Base-by-base conservation (phyloP, 495 filamentous ascomycete species). In the Penicillium herquei region DNA sequence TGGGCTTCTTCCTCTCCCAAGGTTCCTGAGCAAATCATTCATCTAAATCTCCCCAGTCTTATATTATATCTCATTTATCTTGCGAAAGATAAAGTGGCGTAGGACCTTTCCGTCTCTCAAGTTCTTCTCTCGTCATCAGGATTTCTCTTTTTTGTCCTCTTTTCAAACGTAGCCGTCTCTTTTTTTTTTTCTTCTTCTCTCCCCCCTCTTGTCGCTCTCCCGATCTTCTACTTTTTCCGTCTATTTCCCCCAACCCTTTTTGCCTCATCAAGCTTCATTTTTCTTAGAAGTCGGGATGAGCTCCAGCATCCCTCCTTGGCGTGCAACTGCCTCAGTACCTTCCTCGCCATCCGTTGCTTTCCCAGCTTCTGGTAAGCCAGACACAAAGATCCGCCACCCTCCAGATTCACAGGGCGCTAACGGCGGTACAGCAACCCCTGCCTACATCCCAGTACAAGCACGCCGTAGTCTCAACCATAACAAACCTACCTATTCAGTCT, bases 361-460 rank as follows among this genome's bases (percentile, higher is more conserved):
- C 53, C 49, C 60, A 46, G 32, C 56, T 41, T 56, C 70, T 65
- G 70, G 76, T 78, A 67, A 68, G 74, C 39, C 7, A 10, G 12
- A 52, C 13, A 31, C 21, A 13, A 46, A 26, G 17, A 52, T 10
- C 45, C 34, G 21, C 26, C 34, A 12, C 16, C 30, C 51, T 35
- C 21, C 12, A 4, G 34, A 44, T 33, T 13, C 10, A 11, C 45
- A 18, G n/a, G 13, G 44, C 40, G 44, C 57, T 63, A 39, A 65
- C 56, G 39, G 8, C 4, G 32, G 5, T 17, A 17, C 53, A 78
- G 74, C 68, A 14, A 59, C 70, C 45, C 73, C 76, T 60, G 78
- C 79, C 50, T 82, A 80, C 59, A 77, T 73, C 41, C 71, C 77
- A 54, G 79, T 82, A 14, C 78, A 74, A 70, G 74, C 74, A 58